Conservation (phyloP, 108 stramenopile species). For the Pseudonitzschia multistriata region DNA sequence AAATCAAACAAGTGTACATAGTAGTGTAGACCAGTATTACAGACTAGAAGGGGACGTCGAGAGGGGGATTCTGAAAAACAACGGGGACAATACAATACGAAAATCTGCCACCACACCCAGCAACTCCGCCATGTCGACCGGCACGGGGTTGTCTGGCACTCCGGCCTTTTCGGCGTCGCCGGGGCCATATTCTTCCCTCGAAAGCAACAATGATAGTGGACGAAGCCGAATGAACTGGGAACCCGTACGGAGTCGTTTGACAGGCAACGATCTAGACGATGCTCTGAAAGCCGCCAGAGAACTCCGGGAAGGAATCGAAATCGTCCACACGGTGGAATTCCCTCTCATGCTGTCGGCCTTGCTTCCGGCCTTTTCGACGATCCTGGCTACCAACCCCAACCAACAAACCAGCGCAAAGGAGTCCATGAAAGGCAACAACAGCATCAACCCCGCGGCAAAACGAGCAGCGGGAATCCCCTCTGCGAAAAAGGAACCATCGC, state of each 20-base stretch:
- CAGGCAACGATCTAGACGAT: conserved; percentile 40
- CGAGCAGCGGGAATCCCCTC: background rate
- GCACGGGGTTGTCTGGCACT: background rate
- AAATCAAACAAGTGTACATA: no score
- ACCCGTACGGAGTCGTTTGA: conserved; percentile 36
- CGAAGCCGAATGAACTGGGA: conserved; percentile 51
- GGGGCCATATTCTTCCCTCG: background rate
- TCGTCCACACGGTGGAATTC: conserved; percentile 57
- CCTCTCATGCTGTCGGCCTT: conserved; percentile 53
- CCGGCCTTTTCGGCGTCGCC: background rate
- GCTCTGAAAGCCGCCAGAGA: conserved; percentile 47
- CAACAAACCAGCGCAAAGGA: background rate
- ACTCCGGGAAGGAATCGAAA: conserved; percentile 53
- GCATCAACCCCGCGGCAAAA: background rate
- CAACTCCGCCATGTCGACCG: background rate
- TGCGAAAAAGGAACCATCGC: background rate
- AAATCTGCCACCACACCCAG: no score
- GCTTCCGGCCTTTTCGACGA: conserved; percentile 51
- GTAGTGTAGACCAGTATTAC: no score
- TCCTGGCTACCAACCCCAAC: conserved; percentile 45
- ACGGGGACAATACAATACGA: no score
- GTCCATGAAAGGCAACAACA: background rate
- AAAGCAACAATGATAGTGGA: background rate
- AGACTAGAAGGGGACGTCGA: no score
- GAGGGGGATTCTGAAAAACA: no score